Evolutionary conservation across 768 basidiomycete species (phyloP), one percentile per base, ranked within the genome.

Genomic region (Candolleomyces efflorescens): DNA sequence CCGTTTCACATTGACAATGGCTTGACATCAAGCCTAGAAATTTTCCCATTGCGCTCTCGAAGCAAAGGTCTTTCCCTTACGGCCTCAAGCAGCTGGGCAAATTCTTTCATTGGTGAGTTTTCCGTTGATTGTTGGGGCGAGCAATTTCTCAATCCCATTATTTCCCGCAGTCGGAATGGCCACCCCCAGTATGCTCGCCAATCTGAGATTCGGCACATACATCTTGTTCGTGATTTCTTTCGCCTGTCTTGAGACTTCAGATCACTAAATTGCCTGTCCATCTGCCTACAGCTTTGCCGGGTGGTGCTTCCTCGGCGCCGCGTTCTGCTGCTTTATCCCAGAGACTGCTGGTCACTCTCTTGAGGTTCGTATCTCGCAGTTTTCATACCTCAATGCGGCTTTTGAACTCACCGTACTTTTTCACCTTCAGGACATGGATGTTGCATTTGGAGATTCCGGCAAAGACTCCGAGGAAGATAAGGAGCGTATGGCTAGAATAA

Each of bases 391-490:
- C 6, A 11, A 17, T 18, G 17, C 39, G 12, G 38, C n/a, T n/a
- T n/a, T n/a, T n/a, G n/a, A n/a, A 15, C 10, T n/a, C 5, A 50
- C 26, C 17, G 5, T 20, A 13, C 18, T 15, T 15, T 36, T 10
- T 37, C 32, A 7, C 2, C 15, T 13, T 12, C n/a, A 53, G 51
- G 51, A 53, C 9, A 53, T 53, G 51, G 51, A 53, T 36, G 37
- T n/a, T 22, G 51, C 51, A 3, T 53, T 53, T 39, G 51, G 51
- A 53, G 51, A 53, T 36, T 39, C 51, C 36, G 39, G 37, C 51
- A 53, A 38, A 18, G 20, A 36, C 6, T 53, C 51, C n/a, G 51
- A 37, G 32, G 17, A 53, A 36, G 51, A 53, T 36, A 32, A 39
- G n/a, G 51, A 37, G 10, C 51, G 51, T 37, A 53, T 53, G 51